Conservation (phyloP, 2,329 filamentous ascomycete genomes). For the Exophiala phaeomuriformis region DNA sequence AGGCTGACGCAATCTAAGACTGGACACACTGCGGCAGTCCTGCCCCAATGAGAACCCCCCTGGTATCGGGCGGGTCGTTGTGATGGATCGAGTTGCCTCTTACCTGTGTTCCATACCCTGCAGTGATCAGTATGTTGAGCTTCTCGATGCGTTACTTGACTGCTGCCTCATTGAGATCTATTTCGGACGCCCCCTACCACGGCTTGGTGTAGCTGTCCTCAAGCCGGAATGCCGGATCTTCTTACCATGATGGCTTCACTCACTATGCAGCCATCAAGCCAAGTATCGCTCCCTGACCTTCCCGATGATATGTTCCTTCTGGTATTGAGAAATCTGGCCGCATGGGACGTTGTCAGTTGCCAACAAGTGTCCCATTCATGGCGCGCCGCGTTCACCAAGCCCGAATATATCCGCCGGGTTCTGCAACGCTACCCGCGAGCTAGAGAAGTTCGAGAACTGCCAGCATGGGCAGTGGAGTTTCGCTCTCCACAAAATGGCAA, state of each 20-base stretch:
- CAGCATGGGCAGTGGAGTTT: slow-evolving; percentile 7
- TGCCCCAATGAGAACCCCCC: not conserved
- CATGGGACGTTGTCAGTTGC: slow-evolving; percentile 46
- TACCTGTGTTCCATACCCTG: not conserved
- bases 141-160: slow-evolving; percentile 32
- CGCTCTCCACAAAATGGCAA: not conserved
- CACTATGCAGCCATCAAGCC: not conserved
- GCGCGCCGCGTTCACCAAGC: slow-evolving; percentile 45
- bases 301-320: slow-evolving; percentile 55
- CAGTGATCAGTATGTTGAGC: slow-evolving; percentile 16
- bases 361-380: slow-evolving; percentile 48
- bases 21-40: no score
- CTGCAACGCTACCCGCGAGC: slow-evolving; percentile 48
- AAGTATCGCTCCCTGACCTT: slow-evolving; percentile 31
- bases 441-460: slow-evolving; percentile 42
- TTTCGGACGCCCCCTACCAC: slow-evolving; percentile 12
- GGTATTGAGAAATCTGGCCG: slow-evolving; percentile 44
- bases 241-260: not conserved
- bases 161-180: slow-evolving; percentile 30
- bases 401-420: slow-evolving; percentile 42
- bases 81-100: not conserved
- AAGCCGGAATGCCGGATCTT: not conserved
- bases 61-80: not conserved
- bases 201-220: not conserved
- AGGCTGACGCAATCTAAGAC: no score